phyloP scores from a whole-genome alignment of 805 yeast species.

The Starmerella bombicola region DNA sequence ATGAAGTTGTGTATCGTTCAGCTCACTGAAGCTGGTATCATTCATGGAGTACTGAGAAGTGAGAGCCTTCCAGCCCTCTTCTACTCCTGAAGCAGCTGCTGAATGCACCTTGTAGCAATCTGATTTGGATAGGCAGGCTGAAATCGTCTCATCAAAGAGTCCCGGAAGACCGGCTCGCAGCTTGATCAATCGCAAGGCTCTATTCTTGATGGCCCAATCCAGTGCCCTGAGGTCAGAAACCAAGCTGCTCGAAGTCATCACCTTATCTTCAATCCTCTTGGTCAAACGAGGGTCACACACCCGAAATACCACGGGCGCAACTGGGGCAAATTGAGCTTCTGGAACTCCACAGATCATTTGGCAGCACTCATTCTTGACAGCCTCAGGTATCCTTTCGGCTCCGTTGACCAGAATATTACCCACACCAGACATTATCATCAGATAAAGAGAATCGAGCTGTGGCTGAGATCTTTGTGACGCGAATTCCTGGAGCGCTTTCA shows the following conservation, averaged over 20 bases:
- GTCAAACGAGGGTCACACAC: background rate
- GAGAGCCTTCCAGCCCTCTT: background rate
- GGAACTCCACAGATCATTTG: too few species aligned
- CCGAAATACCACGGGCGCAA: too few species aligned
- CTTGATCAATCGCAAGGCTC: slow-evolving; percentile 1
- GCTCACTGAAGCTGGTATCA: slow-evolving; percentile 1
- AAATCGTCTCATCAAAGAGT: background rate
- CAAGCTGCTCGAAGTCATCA: background rate
- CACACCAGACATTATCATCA: too few species aligned
- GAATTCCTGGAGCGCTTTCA: too few species aligned
- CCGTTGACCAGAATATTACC: too few species aligned
- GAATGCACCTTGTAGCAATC: slow-evolving; percentile 6
- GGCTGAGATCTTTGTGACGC: too few species aligned
- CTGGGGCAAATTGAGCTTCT: too few species aligned
- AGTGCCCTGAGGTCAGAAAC: slow-evolving; percentile 1
- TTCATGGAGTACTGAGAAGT: slow-evolving; percentile 2
- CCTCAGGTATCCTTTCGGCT: too few species aligned
- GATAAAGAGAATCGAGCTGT: too few species aligned
- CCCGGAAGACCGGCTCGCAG: background rate
- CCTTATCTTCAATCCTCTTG: background rate
- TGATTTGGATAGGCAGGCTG: background rate
- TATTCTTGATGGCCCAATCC: slow-evolving; percentile 10
- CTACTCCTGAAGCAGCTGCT: slow-evolving; percentile 8
- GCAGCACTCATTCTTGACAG: too few species aligned
- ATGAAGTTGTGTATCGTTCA: slow-evolving; percentile 1